Percentiles rank a stretch among this genome's conserved stretches.
These are phyloP conservation scores for Astraeus odoratus DNA, from an alignment of 768 basidiomycete species.

Conservation along the genomic window DNA sequence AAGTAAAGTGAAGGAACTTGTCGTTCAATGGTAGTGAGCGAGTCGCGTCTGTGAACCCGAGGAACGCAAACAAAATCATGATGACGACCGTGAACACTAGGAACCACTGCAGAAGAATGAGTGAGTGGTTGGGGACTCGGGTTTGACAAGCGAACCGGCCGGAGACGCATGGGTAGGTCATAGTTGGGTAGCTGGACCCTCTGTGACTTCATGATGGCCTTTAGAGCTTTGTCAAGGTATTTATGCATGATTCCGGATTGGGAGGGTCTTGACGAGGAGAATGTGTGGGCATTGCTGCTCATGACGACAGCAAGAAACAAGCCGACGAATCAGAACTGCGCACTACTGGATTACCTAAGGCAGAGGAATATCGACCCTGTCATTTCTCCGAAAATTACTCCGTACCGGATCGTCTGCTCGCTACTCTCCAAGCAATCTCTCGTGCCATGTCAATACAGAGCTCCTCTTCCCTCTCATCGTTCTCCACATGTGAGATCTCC, in stretches of 20 bases:
- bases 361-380: too few relatives aligned
- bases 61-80: conserved; percentile 63
- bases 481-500: conserved; percentile 79
- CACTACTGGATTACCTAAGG: too few relatives aligned
- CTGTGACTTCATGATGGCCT: conserved; percentile 68
- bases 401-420: too few relatives aligned
- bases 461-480: conserved; percentile 22
- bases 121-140: neutral
- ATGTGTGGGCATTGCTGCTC: conserved; percentile 7
- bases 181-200: conserved; percentile 55
- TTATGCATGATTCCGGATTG: conserved; percentile 24
- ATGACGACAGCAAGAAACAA: conserved; percentile 3
- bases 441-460: neutral
- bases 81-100: conserved; percentile 60
- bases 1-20: conserved; percentile 75
- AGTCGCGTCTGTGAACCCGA: conserved; percentile 72
- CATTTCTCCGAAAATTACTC: too few relatives aligned
- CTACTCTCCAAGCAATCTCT: too few relatives aligned
- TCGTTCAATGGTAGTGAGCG: conserved; percentile 64
- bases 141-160: conserved; percentile 44
- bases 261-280: conserved; percentile 7
- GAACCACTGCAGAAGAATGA: conserved; percentile 57
- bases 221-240: conserved; percentile 38
- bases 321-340: too few relatives aligned
- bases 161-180: conserved; percentile 62